Evolutionary conservation across 306 rosid genomes (phyloP).

Genomic region (Quercus glauca): DNA sequence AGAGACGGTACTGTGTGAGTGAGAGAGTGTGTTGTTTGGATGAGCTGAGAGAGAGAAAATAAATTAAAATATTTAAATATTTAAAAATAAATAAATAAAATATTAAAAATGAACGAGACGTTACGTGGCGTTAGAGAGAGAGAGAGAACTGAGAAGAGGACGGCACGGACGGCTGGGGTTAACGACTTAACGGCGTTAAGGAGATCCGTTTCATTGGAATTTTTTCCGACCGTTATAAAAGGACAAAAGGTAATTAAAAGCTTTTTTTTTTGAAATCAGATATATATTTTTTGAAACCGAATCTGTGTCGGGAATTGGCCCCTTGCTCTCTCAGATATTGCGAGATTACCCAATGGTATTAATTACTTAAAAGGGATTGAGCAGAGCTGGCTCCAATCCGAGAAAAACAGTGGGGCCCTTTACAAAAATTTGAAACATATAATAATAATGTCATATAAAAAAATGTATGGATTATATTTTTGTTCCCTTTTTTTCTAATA

Average conservation of each 20-base stretch:
- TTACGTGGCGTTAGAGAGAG: slow-evolving; percentile 40
- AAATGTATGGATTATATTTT: not conserved
- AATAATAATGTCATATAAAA: not conserved
- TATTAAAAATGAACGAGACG: slow-evolving; percentile 27
- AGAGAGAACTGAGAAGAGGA: slow-evolving; percentile 15
- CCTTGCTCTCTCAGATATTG: slow-evolving; percentile 9
- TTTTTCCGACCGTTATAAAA: slow-evolving; percentile 70
- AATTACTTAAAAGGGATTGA: not conserved
- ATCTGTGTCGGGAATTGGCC: slow-evolving; percentile 9
- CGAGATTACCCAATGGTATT: not conserved
- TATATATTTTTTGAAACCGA: slow-evolving; percentile 23
- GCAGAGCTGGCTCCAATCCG: not conserved
- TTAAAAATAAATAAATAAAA: not conserved
- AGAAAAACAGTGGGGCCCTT: not conserved
- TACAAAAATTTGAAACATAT: not conserved
- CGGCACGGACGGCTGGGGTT: slow-evolving; percentile 24
- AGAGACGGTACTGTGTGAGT: not conserved
- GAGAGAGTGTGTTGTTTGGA: slow-evolving; percentile 14
- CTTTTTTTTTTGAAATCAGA: slow-evolving; percentile 5
- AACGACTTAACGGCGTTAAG: slow-evolving; percentile 47
- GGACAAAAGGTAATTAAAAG: slow-evolving; percentile 27
- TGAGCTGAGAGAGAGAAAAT: slow-evolving; percentile 11
- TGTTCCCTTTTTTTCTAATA: no score
- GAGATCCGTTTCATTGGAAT: slow-evolving; percentile 30
- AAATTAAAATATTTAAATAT: not conserved